Percentiles rank a stretch among this genome's conserved stretches.
Conservation (phyloP, 192 early-diverging fungal species). For the Coemansia sp. region DNA sequence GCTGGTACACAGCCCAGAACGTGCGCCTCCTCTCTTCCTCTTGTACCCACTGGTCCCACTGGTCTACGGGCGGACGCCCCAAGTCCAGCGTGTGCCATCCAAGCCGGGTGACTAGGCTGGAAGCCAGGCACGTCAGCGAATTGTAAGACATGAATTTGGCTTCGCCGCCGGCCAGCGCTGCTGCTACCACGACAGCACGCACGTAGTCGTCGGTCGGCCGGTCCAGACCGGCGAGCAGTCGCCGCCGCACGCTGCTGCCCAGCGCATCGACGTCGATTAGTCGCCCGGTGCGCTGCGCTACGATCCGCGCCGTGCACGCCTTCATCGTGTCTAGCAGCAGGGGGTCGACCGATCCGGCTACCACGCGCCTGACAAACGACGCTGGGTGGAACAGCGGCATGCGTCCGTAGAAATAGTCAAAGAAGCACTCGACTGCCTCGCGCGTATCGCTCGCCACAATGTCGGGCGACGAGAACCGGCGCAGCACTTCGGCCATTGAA, state of each 20-base stretch:
- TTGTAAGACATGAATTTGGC: constrained; percentile 45
- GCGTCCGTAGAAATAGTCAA: constrained; percentile 50
- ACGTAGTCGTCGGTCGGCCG: constrained; percentile 47
- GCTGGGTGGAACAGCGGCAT: constrained; percentile 54
- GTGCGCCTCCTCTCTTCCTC: constrained; percentile 48
- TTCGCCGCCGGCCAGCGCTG: constrained; percentile 39
- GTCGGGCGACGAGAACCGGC: constrained; percentile 26
- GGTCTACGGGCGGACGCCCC: constrained; percentile 15
- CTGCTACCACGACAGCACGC: constrained; percentile 45
- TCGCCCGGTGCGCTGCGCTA: constrained; percentile 32
- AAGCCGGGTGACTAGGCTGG: constrained; percentile 48
- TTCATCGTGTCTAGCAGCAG: constrained; percentile 47
- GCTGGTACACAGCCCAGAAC: constrained; percentile 55
- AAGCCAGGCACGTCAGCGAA: constrained; percentile 47
- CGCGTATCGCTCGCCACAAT: constrained; percentile 33
- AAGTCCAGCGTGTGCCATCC: constrained; percentile 54
- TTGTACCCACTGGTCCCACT: constrained; percentile 42
- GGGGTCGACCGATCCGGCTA: constrained; percentile 32
- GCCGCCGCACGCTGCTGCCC: constrained; percentile 27
- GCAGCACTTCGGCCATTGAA: constrained; percentile 40
- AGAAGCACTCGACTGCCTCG: constrained; percentile 40
- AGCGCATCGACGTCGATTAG: constrained; percentile 29
- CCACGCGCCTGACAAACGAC: constrained; percentile 43
- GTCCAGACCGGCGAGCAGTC: constrained; percentile 44
- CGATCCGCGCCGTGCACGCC: constrained; percentile 37